Conservation (phyloP, 2,329 filamentous ascomycete species). For the Polytolypa hystricis region DNA sequence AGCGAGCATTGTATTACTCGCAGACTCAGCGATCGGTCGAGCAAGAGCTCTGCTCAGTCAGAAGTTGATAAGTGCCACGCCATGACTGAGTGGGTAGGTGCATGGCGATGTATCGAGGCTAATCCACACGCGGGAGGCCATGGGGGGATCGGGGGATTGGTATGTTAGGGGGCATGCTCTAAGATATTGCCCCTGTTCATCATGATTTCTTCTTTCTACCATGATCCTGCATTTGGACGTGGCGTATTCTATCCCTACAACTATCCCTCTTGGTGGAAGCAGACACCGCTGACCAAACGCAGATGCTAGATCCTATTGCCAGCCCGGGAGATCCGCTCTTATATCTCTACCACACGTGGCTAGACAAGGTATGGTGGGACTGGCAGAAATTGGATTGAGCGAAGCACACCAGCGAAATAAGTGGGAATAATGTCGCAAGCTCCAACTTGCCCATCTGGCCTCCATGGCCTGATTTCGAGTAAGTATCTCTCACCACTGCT, state of each 20-base stretch:
- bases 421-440: slow-evolving; percentile 1
- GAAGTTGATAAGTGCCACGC: slow-evolving; percentile 1
- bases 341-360: slow-evolving; percentile 34
- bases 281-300: too few relatives aligned
- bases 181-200: not conserved
- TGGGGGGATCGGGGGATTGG: slow-evolving; percentile 3
- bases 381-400: slow-evolving; percentile 30
- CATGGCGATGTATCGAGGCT: slow-evolving; percentile 4
- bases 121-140: slow-evolving; percentile 5
- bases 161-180: not conserved
- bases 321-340: slow-evolving; percentile 33
- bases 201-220: too few relatives aligned
- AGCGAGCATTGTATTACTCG: slow-evolving; percentile 4
- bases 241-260: too few relatives aligned
- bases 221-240: too few relatives aligned
- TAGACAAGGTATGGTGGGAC: slow-evolving; percentile 36
- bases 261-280: too few relatives aligned
- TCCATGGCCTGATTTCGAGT: not conserved
- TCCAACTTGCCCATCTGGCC: too few relatives aligned
- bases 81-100: not conserved
- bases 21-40: not conserved
- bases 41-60: not conserved
- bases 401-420: not conserved
- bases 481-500: not conserved
- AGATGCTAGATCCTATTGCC: slow-evolving; percentile 5